Evolutionary conservation across 305 asterid genomes (phyloP).

Genomic region (Salvia sclarea): DNA sequence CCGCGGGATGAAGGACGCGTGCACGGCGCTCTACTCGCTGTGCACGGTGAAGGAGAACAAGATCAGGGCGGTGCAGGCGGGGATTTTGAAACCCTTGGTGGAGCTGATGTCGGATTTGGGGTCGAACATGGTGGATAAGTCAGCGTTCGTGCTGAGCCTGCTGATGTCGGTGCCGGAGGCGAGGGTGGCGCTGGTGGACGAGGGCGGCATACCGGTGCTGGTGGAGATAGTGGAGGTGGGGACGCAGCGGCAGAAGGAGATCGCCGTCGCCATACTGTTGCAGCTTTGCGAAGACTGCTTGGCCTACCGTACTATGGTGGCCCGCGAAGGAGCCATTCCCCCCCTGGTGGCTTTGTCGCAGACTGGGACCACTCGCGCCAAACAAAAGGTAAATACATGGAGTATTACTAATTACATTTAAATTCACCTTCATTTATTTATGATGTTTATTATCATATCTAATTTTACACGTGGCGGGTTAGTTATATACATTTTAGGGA

Average conservation of each 20-base stretch:
- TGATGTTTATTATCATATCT: not conserved
- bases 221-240: slow-evolving; percentile 94
- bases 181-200: slow-evolving; percentile 77
- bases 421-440: too few relatives aligned
- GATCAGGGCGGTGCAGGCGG: slow-evolving; percentile 71
- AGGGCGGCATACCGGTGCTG: slow-evolving; percentile 92
- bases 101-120: slow-evolving; percentile 91
- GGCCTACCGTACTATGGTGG: slow-evolving; percentile 82
- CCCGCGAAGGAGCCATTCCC: slow-evolving; percentile 97
- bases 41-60: slow-evolving; percentile 87
- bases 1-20: slow-evolving; percentile 87
- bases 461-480: too few relatives aligned
- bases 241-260: slow-evolving; percentile 89
- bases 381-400: slow-evolving; percentile 63
- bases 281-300: slow-evolving; percentile 79
- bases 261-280: slow-evolving; percentile 70
- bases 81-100: slow-evolving; percentile 83
- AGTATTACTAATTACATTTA: too few relatives aligned
- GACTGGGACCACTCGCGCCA: slow-evolving; percentile 83
- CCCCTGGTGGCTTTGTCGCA: slow-evolving; percentile 88
- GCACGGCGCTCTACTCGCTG: slow-evolving; percentile 80
- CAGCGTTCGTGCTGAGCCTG: slow-evolving; percentile 70
- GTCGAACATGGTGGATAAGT: slow-evolving; percentile 90
- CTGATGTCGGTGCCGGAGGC: slow-evolving; percentile 68
- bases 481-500: too few relatives aligned